Evolutionary conservation across 2,329 filamentous ascomycete genomes (phyloP).

Genomic region (Pseudogymnoascus sp.): DNA sequence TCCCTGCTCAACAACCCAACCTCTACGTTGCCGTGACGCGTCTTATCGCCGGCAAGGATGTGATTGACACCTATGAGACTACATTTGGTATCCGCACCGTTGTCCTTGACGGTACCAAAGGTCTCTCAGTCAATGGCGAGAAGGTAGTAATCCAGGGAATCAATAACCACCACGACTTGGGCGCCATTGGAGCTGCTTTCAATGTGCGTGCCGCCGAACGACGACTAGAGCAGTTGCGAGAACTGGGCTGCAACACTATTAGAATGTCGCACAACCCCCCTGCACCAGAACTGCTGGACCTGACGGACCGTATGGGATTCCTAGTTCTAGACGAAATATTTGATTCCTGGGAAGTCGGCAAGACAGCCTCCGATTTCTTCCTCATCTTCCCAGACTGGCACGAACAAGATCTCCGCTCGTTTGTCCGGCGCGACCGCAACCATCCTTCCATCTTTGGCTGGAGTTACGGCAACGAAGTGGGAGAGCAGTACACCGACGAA

Average conservation of each 20-base stretch:
- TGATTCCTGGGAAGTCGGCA: constrained; percentile 41
- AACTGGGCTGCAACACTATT: constrained; percentile 44
- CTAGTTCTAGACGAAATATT: constrained; percentile 49
- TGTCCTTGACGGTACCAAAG: constrained; percentile 33
- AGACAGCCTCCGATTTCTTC: constrained; percentile 43
- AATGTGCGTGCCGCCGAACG: constrained; percentile 41
- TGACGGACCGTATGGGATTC: constrained; percentile 44
- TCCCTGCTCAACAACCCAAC: constrained; percentile 39
- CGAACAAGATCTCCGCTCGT: constrained; percentile 43
- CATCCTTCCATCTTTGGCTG: constrained; percentile 46
- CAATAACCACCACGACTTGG: constrained; percentile 46
- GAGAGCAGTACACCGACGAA: constrained; percentile 37
- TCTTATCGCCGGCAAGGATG: constrained; percentile 24
- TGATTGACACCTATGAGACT: constrained; percentile 42
- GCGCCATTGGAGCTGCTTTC: constrained; percentile 44
- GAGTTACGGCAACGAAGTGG: constrained; percentile 49
- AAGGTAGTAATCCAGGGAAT: constrained; percentile 39
- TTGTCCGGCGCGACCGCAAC: constrained; percentile 47
- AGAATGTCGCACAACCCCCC: constrained; percentile 49
- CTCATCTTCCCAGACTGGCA: constrained; percentile 46
- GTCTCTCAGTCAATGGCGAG: constrained; percentile 41
- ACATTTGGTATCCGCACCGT: constrained; percentile 43
- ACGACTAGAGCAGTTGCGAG: constrained; percentile 41
- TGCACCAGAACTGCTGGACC: constrained; percentile 41
- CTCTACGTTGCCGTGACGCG: constrained; percentile 41